These are phyloP conservation scores for Gossypium trilobum DNA, from an alignment of 441 rosid species.

Conservation along the genomic window DNA sequence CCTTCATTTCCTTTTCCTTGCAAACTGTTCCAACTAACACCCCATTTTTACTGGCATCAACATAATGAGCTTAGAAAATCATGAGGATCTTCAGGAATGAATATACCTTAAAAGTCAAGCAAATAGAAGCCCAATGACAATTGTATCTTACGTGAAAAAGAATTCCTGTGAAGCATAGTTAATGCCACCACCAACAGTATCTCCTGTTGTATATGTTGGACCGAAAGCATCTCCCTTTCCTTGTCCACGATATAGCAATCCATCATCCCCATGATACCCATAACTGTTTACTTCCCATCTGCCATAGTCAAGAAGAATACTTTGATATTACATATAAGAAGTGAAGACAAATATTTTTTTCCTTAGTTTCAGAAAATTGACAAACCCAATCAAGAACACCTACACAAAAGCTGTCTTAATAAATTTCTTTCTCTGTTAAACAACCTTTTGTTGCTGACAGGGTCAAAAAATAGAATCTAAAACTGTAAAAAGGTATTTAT, in stretches of 20 bases:
- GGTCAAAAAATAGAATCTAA: neutral
- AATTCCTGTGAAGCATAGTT: slow-evolving; percentile 69
- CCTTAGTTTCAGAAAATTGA: neutral
- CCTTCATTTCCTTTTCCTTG: slow-evolving; percentile 65
- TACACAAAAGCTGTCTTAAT: neutral
- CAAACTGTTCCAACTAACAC: slow-evolving; percentile 48
- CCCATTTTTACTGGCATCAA: slow-evolving; percentile 64
- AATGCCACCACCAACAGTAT: slow-evolving; percentile 84
- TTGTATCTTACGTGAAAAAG: slow-evolving; percentile 84
- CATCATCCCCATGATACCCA: slow-evolving; percentile 94
- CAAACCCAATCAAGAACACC: neutral
- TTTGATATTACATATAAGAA: neutral
- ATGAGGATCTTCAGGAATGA: slow-evolving; percentile 2
- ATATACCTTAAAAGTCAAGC: neutral
- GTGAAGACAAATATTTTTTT: slow-evolving; percentile 4
- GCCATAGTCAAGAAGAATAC: neutral
- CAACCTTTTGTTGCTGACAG: neutral
- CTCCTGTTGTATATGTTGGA: slow-evolving; percentile 62
- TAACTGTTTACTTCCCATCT: slow-evolving; percentile 29
- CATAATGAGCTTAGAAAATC: slow-evolving; percentile 9
- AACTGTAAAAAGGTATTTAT: no score
- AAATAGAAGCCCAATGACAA: neutral
- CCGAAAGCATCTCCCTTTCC: slow-evolving; percentile 75
- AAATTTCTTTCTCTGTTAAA: neutral
- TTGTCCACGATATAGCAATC: slow-evolving; percentile 58